A percentile compares a stretch with the other conserved stretches of the same genome.
These are phyloP conservation scores for Curvularia sp. DNA, from an alignment of 2,329 filamentous ascomycete species.

Conservation along the genomic window DNA sequence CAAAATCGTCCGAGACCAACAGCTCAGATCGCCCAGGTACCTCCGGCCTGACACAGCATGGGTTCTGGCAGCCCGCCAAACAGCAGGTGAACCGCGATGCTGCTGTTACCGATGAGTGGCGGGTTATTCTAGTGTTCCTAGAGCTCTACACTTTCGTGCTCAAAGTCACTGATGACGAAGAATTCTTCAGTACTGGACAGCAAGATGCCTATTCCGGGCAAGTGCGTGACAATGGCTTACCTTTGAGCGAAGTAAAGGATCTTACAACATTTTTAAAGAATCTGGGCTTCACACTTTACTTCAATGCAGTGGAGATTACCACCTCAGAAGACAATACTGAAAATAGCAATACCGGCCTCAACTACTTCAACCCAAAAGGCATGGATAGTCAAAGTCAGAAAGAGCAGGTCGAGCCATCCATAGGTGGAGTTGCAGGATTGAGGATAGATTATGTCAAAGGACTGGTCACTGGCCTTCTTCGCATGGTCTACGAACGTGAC, in stretches of 20 bases:
- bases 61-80: slow-evolving; percentile 46
- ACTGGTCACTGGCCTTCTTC: slow-evolving; percentile 79
- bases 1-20: slow-evolving; percentile 35
- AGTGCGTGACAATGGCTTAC: slow-evolving; percentile 69
- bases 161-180: slow-evolving; percentile 93
- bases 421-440: slow-evolving; percentile 72
- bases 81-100: slow-evolving; percentile 44
- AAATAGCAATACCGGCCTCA: slow-evolving; percentile 58
- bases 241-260: slow-evolving; percentile 72
- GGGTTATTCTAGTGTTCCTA: slow-evolving; percentile 85
- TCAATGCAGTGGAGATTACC: slow-evolving; percentile 74
- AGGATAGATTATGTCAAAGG: slow-evolving; percentile 79
- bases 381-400: slow-evolving; percentile 33
- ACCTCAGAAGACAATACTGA: slow-evolving; percentile 54
- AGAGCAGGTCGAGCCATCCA: slow-evolving; percentile 52
- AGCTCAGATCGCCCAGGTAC: slow-evolving; percentile 14
- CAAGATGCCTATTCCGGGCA: slow-evolving; percentile 38
- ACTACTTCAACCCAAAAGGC: slow-evolving; percentile 42
- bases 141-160: slow-evolving; percentile 94
- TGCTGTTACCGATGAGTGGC: slow-evolving; percentile 76
- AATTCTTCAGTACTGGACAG: slow-evolving; percentile 74
- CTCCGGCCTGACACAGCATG: slow-evolving; percentile 28
- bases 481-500: slow-evolving; percentile 91
- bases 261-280: slow-evolving; percentile 89
- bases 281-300: slow-evolving; percentile 86